phyloP scores from a whole-genome alignment of 768 basidiomycete genomes.

The Pisolithus marmoratus region DNA sequence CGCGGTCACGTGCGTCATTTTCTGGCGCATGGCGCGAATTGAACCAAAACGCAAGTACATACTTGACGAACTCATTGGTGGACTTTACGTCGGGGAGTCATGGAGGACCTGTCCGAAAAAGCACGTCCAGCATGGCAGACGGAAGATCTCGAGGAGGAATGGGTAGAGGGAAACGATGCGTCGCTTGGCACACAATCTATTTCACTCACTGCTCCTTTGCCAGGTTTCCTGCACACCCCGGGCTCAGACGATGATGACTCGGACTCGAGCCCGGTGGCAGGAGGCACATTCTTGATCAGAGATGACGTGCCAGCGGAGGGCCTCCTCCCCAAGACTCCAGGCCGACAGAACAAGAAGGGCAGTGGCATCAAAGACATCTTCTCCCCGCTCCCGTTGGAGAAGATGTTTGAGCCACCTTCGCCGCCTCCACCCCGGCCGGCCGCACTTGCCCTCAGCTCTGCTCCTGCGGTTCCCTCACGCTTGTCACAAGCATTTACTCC shows the following conservation, averaged over 20 bases:
- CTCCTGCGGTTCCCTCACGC: constrained; percentile 31
- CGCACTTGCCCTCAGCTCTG: constrained; percentile 19
- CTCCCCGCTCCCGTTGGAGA: constrained; percentile 79
- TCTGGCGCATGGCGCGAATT: neutral
- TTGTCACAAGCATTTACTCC: constrained; percentile 33
- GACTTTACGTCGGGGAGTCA: neutral
- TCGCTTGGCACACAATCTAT: constrained; percentile 46
- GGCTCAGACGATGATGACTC: constrained; percentile 28
- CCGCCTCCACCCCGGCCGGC: constrained; percentile 43
- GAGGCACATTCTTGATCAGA: constrained; percentile 72
- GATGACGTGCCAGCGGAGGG: constrained; percentile 56
- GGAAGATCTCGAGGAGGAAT: constrained; percentile 87
- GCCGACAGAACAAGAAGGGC: constrained; percentile 47
- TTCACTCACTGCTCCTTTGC: constrained; percentile 55
- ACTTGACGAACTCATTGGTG: no score
- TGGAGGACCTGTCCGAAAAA: neutral
- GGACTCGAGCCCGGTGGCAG: constrained; percentile 27
- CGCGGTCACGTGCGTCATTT: constrained; percentile 24
- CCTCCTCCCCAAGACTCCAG: constrained; percentile 63
- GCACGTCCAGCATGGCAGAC: constrained; percentile 74
- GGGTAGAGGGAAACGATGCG: constrained; percentile 58
- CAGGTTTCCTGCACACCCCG: constrained; percentile 42
- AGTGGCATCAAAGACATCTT: constrained; percentile 74
- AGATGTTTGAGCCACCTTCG: constrained; percentile 92
- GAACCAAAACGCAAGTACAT: neutral